Percentiles rank a stretch among this genome's conserved stretches.
Conservation (phyloP, 2,329 filamentous ascomycete genomes). For the Penicillium brevicompactum region DNA sequence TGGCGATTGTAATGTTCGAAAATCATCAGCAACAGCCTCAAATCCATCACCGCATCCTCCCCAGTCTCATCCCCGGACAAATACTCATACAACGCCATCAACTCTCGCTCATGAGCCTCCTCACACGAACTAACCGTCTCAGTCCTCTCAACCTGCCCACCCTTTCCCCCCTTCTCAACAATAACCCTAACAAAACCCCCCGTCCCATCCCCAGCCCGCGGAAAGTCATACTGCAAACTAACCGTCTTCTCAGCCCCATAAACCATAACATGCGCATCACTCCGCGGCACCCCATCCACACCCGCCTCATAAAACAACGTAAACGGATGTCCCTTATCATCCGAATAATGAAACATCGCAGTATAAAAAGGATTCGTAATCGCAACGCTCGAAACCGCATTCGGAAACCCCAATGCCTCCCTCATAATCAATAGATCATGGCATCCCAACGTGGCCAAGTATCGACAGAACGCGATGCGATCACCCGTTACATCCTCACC, state of each 20-base stretch:
- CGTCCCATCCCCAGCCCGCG: slow-evolving; percentile 52
- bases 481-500: slow-evolving; percentile 32
- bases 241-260: slow-evolving; percentile 59
- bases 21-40: slow-evolving; percentile 38
- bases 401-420: slow-evolving; percentile 55
- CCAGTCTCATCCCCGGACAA: slow-evolving; percentile 32
- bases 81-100: slow-evolving; percentile 40
- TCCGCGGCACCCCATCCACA: slow-evolving; percentile 53
- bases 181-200: slow-evolving; percentile 54
- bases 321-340: slow-evolving; percentile 41
- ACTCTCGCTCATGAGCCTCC: slow-evolving; percentile 41
- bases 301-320: slow-evolving; percentile 61
- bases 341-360: slow-evolving; percentile 37
- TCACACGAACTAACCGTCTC: slow-evolving; percentile 37
- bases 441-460: slow-evolving; percentile 53
- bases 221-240: slow-evolving; percentile 58
- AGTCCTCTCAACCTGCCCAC: slow-evolving; percentile 19
- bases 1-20: slow-evolving; percentile 41
- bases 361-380: slow-evolving; percentile 47
- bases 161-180: slow-evolving; percentile 30
- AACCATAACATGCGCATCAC: slow-evolving; percentile 44
- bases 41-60: slow-evolving; percentile 39
- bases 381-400: slow-evolving; percentile 48
- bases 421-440: slow-evolving; percentile 60
- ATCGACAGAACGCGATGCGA: slow-evolving; percentile 40